Evolutionary conservation across 805 yeast genomes (phyloP).

Genomic region (Sporopachydermia quercuum): DNA sequence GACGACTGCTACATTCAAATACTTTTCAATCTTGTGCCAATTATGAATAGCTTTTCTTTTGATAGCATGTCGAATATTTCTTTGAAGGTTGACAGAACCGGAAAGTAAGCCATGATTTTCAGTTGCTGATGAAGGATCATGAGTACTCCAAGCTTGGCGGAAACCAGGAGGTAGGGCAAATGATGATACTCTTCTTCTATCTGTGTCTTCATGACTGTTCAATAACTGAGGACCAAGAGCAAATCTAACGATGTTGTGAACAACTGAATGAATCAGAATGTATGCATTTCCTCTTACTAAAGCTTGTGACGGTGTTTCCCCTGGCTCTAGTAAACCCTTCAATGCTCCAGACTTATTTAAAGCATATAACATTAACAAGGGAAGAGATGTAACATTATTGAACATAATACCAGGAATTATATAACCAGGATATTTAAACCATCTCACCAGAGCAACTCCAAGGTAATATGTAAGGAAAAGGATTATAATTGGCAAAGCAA

Average conservation of each 20-base stretch:
- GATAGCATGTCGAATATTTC: neutral
- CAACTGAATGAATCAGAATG: slow-evolving; percentile 7
- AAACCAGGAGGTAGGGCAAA: neutral
- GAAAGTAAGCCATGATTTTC: neutral
- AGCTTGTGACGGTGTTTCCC: slow-evolving; percentile 6
- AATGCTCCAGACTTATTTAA: slow-evolving; percentile 8
- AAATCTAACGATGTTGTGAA: slow-evolving; percentile 10
- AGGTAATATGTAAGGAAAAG: slow-evolving; percentile 5
- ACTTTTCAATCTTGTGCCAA: slow-evolving; percentile 3
- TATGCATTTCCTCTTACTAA: slow-evolving; percentile 10
- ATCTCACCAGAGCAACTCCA: slow-evolving; percentile 7
- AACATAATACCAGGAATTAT: slow-evolving; percentile 11
- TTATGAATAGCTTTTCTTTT: neutral
- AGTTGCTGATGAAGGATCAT: neutral
- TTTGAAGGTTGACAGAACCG: neutral
- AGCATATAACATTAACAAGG: slow-evolving; percentile 8
- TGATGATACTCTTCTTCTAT: slow-evolving; percentile 1
- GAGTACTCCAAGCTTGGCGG: neutral
- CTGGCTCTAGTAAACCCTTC: slow-evolving; percentile 7
- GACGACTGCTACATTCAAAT: slow-evolving; percentile 9
- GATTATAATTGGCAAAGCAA: slow-evolving; percentile 6
- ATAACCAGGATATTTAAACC: slow-evolving; percentile 6
- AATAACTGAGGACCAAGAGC: slow-evolving; percentile 10
- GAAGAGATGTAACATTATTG: slow-evolving; percentile 11
- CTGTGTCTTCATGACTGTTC: slow-evolving; percentile 2